Conservation (phyloP, 192 early-diverging fungal genomes). For the Backusella circina region DNA sequence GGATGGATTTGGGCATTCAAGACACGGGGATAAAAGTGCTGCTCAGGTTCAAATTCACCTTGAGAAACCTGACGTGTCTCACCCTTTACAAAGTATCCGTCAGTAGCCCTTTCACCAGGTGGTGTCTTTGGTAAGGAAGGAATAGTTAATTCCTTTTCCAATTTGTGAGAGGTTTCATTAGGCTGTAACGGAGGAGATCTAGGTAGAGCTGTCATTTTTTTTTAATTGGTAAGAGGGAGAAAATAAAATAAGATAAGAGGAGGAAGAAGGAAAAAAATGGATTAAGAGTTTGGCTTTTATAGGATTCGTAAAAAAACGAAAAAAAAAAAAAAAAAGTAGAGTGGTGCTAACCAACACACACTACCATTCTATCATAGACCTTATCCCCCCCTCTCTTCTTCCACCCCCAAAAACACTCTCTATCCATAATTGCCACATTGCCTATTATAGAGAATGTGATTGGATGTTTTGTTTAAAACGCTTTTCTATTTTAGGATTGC, state of each 20-base stretch:
- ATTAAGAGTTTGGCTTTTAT: not conserved
- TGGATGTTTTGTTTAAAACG: not conserved
- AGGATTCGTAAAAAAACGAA: not conserved
- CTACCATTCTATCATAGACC: not conserved
- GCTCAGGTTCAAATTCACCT: constrained; percentile 77
- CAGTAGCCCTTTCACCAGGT: constrained; percentile 5
- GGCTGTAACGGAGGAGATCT: constrained; percentile 7
- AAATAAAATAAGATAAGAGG: not conserved
- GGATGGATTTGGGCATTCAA: constrained; percentile 88
- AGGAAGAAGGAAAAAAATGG: not conserved
- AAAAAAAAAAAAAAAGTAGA: not conserved
- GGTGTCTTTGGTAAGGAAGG: constrained; percentile 15
- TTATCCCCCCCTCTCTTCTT: not conserved
- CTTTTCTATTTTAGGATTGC: not conserved
- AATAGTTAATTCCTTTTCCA: not conserved
- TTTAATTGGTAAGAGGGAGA: not conserved
- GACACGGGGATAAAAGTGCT: constrained; percentile 87
- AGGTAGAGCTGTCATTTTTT: not conserved
- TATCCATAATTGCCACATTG: not conserved
- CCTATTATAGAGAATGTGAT: not conserved
- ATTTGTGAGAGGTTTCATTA: not conserved
- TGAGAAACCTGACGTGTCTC: constrained; percentile 21
- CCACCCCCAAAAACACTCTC: not conserved
- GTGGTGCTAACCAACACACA: not conserved
- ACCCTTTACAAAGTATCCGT: not conserved